phyloP scores from a whole-genome alignment of 768 basidiomycete species.

The Lactarius akahatsu region DNA sequence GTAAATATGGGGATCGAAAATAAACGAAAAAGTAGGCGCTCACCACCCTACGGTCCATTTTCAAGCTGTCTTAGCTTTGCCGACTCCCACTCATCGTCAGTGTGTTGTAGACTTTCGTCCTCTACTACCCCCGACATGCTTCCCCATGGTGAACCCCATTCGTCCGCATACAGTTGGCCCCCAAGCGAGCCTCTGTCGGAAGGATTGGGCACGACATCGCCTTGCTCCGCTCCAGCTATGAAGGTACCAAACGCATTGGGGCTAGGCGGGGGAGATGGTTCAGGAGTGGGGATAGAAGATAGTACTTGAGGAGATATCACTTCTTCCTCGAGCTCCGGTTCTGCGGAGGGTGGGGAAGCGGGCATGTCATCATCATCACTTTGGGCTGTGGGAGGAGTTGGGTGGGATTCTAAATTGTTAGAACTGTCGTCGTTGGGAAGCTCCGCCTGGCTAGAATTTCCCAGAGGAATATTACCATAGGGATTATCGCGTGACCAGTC shows the following conservation, averaged over 20 bases:
- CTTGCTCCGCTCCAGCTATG: constrained; percentile 45
- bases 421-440: background rate
- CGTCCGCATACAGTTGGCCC: constrained; percentile 29
- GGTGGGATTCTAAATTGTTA: constrained; percentile 4
- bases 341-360: background rate
- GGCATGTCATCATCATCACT: background rate
- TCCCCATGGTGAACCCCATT: constrained; percentile 37
- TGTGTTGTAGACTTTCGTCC: constrained; percentile 32
- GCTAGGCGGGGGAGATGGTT: constrained; percentile 37
- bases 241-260: constrained; percentile 62
- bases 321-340: background rate
- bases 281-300: constrained; percentile 1
- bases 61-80: constrained; percentile 58
- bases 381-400: constrained; percentile 5
- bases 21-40: constrained; percentile 34
- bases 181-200: constrained; percentile 32
- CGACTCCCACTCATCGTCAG: constrained; percentile 65
- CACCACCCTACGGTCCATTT: constrained; percentile 64
- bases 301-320: background rate
- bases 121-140: constrained; percentile 16
- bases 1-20: constrained; percentile 19
- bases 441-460: constrained; percentile 1
- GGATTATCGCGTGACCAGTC: constrained; percentile 38
- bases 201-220: constrained; percentile 40
- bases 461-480: constrained; percentile 42